Base-by-base conservation (phyloP, 371 early-diverging fungal species). In the Apophysomyces elegans region DNA sequence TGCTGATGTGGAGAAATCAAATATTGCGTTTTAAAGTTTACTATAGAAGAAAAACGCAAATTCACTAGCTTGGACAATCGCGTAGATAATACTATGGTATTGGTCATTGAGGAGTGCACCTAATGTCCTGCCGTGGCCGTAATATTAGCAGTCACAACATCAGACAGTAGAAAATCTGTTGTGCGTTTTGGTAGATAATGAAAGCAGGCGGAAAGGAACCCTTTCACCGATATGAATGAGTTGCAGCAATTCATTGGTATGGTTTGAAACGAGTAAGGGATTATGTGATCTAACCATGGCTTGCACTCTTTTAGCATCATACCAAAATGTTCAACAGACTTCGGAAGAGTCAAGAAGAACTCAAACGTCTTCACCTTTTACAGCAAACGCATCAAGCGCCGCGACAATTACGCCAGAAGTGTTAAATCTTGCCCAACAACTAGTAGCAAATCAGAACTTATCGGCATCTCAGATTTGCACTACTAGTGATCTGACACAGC, bases 181-280 rank as follows among this genome's bases (percentile, higher is more conserved):
- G 11, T 41, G 41, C 21, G 50, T 26, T 50, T 21, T 21, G 21
- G 21, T 21, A 26, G 21, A 26, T 21, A 50, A 50, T 2, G 26
- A 50, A 41, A 50, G n/a, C 21, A 2, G 50, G 50, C 4, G 50
- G 21, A 26, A 50, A 9, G 21, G 21, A 50, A 50, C 50, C 14
- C 21, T 18, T 9, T 50, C 9, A 26, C n/a, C 14, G 21, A 21
- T 21, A 50, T 50, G 50, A 50, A 50, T 50, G 50, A 26, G 21
- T 50, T 50, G 21, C 50, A 21, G 50, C n/a, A 50, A 18, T 50
- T 50, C 50, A 14, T 50, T 50, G 50, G 50, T 50, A 50, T 2
- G 21, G 50, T 9, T 50, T 50, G 21, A 26, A 5, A 50, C 2
- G 26, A 41, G 8, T 21, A 21, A 7, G 9, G 21, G 0, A 50